phyloP scores from a whole-genome alignment of 2,329 filamentous ascomycete genomes.

The Arthrobotrys sinensis region DNA sequence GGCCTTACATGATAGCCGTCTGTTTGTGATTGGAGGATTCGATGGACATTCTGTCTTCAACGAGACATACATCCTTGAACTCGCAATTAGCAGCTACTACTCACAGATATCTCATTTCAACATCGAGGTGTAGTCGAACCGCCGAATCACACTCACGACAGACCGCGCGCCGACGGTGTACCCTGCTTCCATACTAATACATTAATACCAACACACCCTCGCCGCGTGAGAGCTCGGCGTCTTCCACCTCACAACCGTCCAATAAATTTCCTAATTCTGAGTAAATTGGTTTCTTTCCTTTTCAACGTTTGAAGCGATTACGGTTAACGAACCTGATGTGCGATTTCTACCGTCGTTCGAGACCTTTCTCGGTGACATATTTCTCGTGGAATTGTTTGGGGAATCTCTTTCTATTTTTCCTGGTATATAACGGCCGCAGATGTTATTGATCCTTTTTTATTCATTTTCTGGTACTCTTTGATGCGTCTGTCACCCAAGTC shows the following conservation, averaged over 20 bases:
- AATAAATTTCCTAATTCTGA: slow-evolving; percentile 48
- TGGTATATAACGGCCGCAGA: slow-evolving; percentile 42
- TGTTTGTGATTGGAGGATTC: slow-evolving; percentile 78
- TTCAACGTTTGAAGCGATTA: slow-evolving; percentile 57
- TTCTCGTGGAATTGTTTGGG: slow-evolving; percentile 2
- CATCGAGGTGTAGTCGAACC: slow-evolving; percentile 74
- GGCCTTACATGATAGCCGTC: slow-evolving; percentile 76
- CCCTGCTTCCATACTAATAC: slow-evolving; percentile 65
- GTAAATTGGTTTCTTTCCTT: slow-evolving; percentile 36
- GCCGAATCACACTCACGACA: slow-evolving; percentile 34
- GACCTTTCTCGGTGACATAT: slow-evolving; percentile 1
- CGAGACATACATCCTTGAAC: slow-evolving; percentile 78
- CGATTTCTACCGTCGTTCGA: slow-evolving; percentile 24
- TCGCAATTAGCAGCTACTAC: slow-evolving; percentile 80
- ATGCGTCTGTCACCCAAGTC: slow-evolving; percentile 6
- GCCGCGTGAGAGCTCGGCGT: neutral
- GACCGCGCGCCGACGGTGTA: slow-evolving; percentile 58
- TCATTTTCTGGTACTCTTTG: neutral
- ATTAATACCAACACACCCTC: slow-evolving; percentile 2
- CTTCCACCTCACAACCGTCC: slow-evolving; percentile 18
- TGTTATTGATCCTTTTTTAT: slow-evolving; percentile 5
- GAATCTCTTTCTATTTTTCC: slow-evolving; percentile 15
- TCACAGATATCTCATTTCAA: slow-evolving; percentile 81
- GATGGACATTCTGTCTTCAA: slow-evolving; percentile 77
- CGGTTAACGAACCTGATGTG: slow-evolving; percentile 49